Conservation (phyloP, 768 basidiomycete genomes). For the Leucosporidium creatinivorum region DNA sequence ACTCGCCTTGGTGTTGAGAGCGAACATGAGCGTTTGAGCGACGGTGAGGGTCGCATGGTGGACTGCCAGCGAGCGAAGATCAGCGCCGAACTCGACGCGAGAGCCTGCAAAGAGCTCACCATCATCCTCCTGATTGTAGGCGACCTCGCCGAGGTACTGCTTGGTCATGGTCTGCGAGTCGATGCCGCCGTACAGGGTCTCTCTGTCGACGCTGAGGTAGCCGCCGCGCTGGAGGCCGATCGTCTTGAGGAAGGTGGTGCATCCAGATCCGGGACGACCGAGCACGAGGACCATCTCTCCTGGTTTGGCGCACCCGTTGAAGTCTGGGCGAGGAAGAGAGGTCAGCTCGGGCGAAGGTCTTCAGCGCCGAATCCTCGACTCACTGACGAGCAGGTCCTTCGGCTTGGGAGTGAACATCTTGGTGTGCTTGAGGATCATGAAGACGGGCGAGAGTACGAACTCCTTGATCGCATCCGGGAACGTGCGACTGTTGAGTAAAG, state of each 20-base stretch:
- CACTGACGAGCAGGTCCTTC: slow-evolving; percentile 35
- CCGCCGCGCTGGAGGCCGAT: slow-evolving; percentile 41
- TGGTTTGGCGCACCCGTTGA: slow-evolving; percentile 58
- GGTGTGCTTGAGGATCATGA: neutral
- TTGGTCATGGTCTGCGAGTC: slow-evolving; percentile 39
- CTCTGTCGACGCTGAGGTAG: slow-evolving; percentile 40
- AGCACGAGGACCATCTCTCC: slow-evolving; percentile 43
- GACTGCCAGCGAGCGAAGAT: slow-evolving; percentile 42
- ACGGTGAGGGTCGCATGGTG: slow-evolving; percentile 51
- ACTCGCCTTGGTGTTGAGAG: slow-evolving; percentile 44
- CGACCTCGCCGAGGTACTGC: slow-evolving; percentile 42
- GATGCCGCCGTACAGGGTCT: slow-evolving; percentile 42
- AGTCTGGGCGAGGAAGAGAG: slow-evolving; percentile 44
- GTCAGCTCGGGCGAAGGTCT: slow-evolving; percentile 44
- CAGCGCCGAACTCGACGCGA: slow-evolving; percentile 60
- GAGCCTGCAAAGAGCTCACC: slow-evolving; percentile 75
- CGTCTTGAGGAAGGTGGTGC: slow-evolving; percentile 42
- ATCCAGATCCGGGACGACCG: slow-evolving; percentile 46
- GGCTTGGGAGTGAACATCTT: neutral
- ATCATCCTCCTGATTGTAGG: slow-evolving; percentile 59
- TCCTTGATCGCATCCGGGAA: slow-evolving; percentile 3
- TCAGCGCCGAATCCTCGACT: slow-evolving; percentile 50
- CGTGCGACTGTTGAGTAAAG: slow-evolving; percentile 34
- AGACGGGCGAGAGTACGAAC: slow-evolving; percentile 1
- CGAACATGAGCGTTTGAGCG: slow-evolving; percentile 50